Base-by-base conservation (phyloP, 441 rosid genomes). In the Mallotus repandus region DNA sequence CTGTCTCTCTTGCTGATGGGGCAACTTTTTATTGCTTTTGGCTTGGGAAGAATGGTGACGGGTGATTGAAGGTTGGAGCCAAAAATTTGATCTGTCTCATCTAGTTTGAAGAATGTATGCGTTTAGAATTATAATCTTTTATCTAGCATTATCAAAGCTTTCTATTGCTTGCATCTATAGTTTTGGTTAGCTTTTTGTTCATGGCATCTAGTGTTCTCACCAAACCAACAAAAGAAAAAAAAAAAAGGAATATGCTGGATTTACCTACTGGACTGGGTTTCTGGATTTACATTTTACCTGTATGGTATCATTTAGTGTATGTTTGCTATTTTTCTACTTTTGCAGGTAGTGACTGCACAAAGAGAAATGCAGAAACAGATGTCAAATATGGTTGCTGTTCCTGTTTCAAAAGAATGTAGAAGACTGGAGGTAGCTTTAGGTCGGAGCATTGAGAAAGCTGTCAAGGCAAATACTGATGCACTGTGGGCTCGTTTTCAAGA, bases 321-420 rank as follows among this genome's bases (percentile, higher is more conserved):
- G 32, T 12, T 46, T 57, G n/a, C 57, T 63, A 9, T 60, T 77
- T 65, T 25, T 41, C 61, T 57, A 55, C 66, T 43, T 81, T 76
- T 84, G 73, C 88, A 90, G 98, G 59, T 93, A 61, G 48, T 89
- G 84, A 72, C 75, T 50, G 72, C 83, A 58, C 97, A 89, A 78
- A 93, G 81, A 79, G 98, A 91, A 78, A 79, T 87, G 91, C 91
- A 89, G 84, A 91, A 80, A 76, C 98, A 91, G 77, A 81, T 91
- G 81, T 72, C 85, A 48, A 90, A 79, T 76, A 80, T 84, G 76
- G 87, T 89, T 72, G 86, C 71, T 64, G 75, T 81, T 38, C 84
- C 90, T 9, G 77, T 88, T 46, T 74, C 83, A 18, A 89, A 89
- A 84, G 98, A 93, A 85, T 84, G 90, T 64, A 88, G 80, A 85